Base-by-base conservation (phyloP, 2,329 filamentous ascomycete genomes). In the Emydomyces testavorans region DNA sequence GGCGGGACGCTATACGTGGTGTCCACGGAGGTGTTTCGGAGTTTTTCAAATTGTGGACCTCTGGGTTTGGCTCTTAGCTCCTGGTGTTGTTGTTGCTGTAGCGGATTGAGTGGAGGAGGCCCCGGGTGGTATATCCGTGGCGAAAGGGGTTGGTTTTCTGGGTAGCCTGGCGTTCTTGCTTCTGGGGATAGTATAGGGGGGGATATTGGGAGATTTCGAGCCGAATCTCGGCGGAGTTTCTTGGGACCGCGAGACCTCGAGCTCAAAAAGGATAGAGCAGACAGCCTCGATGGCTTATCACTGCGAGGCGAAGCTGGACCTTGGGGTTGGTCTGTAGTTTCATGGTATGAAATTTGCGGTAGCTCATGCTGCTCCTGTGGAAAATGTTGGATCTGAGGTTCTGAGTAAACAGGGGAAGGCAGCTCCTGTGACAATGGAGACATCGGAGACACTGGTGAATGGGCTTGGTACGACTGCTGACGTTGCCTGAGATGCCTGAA, bases 131-230 rank as follows among this genome's bases (percentile, higher is more conserved):
- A 78, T 53, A 72, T 65, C 35, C 75, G 69, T 6, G 77, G 77
- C 1, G 75, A 77, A 3, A 80, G 65, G 1, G 77, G 73, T n/a
- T 74, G 69, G n/a, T 65, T 69, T 18, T 71, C 69, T 11, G 68
- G 62, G 51, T 73, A 72, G 40, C 71, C 65, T 34, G 61, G 61
- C 35, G 65, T 58, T 3, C 65, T 62, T 21, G 67, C 64, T 13
- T 71, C 68, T 8, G 70, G 68, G 1, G 69, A 71, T 26, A 61
- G 61, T 32, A 78, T 62, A 1, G 77, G 76, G 6, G 73, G 70
- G 16, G 75, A 78, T 54, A 81, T 80, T 50, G 73, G 71, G 31
- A 79, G 65, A 50, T 76, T 76, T 45, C 74, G 73, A 38, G 79
- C 62, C 6, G 63, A 62, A 2, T 61, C 65, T 1, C 67, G 67